A percentile compares a stretch with the other conserved stretches of the same genome.
Evolutionary conservation across 257 asterid genomes (phyloP).

Genomic region (Eucommia ulmoides): DNA sequence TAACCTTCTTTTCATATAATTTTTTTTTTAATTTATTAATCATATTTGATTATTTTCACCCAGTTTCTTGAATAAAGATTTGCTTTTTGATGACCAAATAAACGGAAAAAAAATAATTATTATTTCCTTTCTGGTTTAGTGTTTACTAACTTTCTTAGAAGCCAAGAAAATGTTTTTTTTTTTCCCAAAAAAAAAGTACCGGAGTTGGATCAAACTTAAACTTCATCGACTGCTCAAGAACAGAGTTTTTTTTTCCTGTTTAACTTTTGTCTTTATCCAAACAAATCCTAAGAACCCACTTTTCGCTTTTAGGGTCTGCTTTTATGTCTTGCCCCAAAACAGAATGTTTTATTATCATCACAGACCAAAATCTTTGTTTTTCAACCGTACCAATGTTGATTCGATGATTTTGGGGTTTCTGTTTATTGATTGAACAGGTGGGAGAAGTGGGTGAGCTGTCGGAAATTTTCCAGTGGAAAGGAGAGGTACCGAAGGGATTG

Average conservation of each 20-base stretch:
- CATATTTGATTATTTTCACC: background rate
- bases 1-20: too few species aligned
- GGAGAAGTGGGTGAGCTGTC: conserved; percentile 34
- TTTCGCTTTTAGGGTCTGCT: background rate
- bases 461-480: conserved; percentile 34
- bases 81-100: background rate
- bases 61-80: background rate
- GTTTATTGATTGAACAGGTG: conserved; percentile 11
- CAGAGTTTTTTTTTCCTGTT: too few species aligned
- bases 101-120: too few species aligned
- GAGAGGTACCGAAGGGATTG: conserved; percentile 30
- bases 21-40: background rate
- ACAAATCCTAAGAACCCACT: background rate
- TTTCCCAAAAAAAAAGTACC: too few species aligned
- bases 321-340: background rate
- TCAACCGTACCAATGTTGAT: too few species aligned
- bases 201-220: too few species aligned
- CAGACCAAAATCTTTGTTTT: background rate
- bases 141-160: background rate
- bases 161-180: too few species aligned
- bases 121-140: background rate
- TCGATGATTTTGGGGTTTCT: background rate
- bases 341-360: background rate
- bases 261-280: background rate
- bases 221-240: too few species aligned